Base-by-base conservation (phyloP, 352 stramenopile genomes). In the Globisporangium emineosum region DNA sequence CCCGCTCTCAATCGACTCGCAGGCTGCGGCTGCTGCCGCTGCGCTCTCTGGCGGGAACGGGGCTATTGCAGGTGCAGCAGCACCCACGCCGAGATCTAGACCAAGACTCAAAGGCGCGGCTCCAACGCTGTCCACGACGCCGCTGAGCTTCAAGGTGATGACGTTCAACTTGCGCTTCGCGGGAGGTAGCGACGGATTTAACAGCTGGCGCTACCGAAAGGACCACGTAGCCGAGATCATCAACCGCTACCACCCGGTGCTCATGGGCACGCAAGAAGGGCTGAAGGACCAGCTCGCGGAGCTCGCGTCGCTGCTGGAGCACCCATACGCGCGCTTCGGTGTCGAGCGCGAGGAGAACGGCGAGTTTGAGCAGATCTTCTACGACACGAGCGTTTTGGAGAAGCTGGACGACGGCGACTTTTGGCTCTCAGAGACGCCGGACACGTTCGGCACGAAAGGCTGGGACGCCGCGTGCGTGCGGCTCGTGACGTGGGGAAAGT, bases 321-420 rank as follows among this genome's bases (percentile, higher is more conserved):
- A 86, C 58, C 77, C 78, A 51, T 92, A 92, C 70, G 77, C 88
- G 64, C 83, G 83, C 13, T 92, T 86, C 52, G 83, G 83, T 53
- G 71, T 92, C 32, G 81, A 86, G 70, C 76, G 81, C 10, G 83
- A 92, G 54, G 59, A 73, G 51, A 87, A 90, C 64, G 81, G 83
- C 58, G 83, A 92, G 72, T 89, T 87, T 51, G 83, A 92, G 67
- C 81, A 92, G 73, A 89, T 92, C 68, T 92, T 92, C 65, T 92
- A 90, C 62, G 83, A 92, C 57, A 62, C 75, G 23, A 65, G 61
- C 8, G 68, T 89, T 27, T 58, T 92, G 13, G 73, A 85, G 57
- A 68, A 69, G 47, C 70, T 89, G n/a, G 77, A 88, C 49, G 69
- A 64, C 19, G 83, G 81, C 35, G 74, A 92, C 66, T 92, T 90